These are phyloP conservation scores for Brassica carinata DNA, from an alignment of 345 rosid species.

Conservation along the genomic window DNA sequence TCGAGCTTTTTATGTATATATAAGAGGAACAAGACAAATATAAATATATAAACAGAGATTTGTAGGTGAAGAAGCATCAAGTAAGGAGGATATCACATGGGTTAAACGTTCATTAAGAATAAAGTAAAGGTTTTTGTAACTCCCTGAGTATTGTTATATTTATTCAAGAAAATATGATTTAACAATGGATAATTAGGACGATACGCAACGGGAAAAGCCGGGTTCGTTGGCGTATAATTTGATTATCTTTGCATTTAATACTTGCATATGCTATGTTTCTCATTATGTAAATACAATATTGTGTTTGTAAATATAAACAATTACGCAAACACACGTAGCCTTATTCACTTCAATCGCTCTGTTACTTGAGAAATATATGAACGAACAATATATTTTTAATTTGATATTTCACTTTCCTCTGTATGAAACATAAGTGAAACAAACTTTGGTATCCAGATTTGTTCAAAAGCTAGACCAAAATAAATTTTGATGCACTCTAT, in stretches of 20 bases:
- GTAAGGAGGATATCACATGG: slow-evolving; percentile 85
- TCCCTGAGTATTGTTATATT: background rate
- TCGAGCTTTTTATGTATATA: slow-evolving; percentile 38
- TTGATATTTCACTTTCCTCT: background rate
- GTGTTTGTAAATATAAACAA: background rate
- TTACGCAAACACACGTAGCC: background rate
- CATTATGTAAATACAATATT: background rate
- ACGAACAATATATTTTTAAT: background rate
- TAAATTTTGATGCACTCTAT: background rate
- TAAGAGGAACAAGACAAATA: slow-evolving; percentile 28
- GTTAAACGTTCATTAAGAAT: slow-evolving; percentile 54
- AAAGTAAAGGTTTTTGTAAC: slow-evolving; percentile 37
- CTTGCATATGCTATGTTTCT: slow-evolving; percentile 39
- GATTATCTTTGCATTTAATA: slow-evolving; percentile 42
- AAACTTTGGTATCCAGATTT: background rate
- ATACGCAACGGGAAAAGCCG: slow-evolving; percentile 54
- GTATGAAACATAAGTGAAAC: background rate
- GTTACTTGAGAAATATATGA: background rate
- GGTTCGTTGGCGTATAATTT: slow-evolving; percentile 63
- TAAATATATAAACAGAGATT: slow-evolving; percentile 39
- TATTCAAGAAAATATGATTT: background rate
- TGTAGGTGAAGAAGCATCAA: slow-evolving; percentile 53
- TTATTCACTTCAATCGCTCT: background rate
- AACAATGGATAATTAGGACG: slow-evolving; percentile 3
- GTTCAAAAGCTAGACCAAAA: background rate